phyloP scores from a whole-genome alignment of 805 yeast species.

The Zygoascus biomembranicola region DNA sequence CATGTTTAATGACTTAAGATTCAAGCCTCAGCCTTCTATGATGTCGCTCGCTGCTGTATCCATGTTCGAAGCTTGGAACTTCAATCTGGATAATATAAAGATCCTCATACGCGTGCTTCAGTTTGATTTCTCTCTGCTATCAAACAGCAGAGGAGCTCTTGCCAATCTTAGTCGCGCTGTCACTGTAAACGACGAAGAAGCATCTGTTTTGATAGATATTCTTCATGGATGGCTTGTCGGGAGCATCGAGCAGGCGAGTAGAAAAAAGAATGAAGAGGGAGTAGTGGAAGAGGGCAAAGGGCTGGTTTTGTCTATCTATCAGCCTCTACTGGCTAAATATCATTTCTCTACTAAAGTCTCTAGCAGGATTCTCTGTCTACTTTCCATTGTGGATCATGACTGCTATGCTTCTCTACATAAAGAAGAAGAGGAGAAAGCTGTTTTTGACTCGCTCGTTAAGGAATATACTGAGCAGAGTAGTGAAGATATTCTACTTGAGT shows the following conservation, averaged over 20 bases:
- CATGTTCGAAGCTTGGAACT: not conserved
- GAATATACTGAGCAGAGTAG: constrained; percentile 8
- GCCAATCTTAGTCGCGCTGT: not conserved
- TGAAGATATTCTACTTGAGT: constrained; percentile 5
- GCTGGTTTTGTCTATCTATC: constrained; percentile 10
- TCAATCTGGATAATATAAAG: not conserved
- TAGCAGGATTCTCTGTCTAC: constrained; percentile 16
- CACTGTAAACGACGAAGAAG: not conserved
- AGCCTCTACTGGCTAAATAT: constrained; percentile 19
- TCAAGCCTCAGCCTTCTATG: not conserved
- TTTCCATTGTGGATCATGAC: constrained; percentile 17
- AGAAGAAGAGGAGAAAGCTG: constrained; percentile 17
- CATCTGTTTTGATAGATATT: constrained; percentile 12
- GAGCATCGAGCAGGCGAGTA: not conserved
- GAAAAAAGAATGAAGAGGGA: constrained; percentile 1
- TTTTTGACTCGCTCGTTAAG: constrained; percentile 17
- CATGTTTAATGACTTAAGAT: not conserved
- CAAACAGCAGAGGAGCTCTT: not conserved
- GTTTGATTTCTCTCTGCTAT: constrained; percentile 27
- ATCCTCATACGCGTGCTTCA: constrained; percentile 29
- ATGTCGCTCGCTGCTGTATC: not conserved
- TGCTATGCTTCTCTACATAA: constrained; percentile 14
- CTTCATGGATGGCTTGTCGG: constrained; percentile 23
- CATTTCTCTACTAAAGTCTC: constrained; percentile 17
- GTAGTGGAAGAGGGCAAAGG: constrained; percentile 9